Conservation (phyloP, 345 rosid genomes). For the Viola odorata region DNA sequence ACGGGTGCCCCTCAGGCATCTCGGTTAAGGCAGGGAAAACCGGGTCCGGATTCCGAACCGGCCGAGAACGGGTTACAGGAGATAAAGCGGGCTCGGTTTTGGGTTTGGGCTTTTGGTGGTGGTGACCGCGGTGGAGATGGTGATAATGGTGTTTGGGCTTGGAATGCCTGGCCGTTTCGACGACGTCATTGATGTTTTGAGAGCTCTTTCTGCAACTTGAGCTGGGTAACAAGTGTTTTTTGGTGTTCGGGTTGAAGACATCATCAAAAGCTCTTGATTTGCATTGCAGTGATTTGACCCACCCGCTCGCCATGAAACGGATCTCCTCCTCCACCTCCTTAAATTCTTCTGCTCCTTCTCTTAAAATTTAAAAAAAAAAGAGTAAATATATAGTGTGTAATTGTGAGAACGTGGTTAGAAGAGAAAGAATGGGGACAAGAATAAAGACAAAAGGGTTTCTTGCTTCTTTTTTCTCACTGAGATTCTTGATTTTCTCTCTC, state of each 20-base stretch:
- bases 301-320: conserved; percentile 57
- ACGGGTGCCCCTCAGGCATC: conserved; percentile 78
- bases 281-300: conserved; percentile 93
- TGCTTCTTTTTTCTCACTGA: not conserved
- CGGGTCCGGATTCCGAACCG: conserved; percentile 41
- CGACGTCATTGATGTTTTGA: conserved; percentile 64
- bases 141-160: not conserved
- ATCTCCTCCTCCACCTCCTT: not conserved
- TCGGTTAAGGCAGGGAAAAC: conserved; percentile 62
- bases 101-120: conserved; percentile 23
- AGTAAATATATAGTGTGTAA: not conserved
- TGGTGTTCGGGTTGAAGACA: conserved; percentile 54
- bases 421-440: not conserved
- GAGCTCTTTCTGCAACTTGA: conserved; percentile 62
- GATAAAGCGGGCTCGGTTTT: conserved; percentile 27
- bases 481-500: not conserved
- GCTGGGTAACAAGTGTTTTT: conserved; percentile 35
- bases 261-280: conserved; percentile 89
- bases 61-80: conserved; percentile 29
- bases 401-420: not conserved
- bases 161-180: conserved; percentile 35
- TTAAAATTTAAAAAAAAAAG: not conserved
- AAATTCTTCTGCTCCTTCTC: not conserved
- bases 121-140: not conserved
- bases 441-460: not conserved